A percentile compares a stretch with the other conserved stretches of the same genome.
phyloP scores from a whole-genome alignment of 225 moss, liverwort and hornwort genomes.

The Rhytidiadelphus loreus region DNA sequence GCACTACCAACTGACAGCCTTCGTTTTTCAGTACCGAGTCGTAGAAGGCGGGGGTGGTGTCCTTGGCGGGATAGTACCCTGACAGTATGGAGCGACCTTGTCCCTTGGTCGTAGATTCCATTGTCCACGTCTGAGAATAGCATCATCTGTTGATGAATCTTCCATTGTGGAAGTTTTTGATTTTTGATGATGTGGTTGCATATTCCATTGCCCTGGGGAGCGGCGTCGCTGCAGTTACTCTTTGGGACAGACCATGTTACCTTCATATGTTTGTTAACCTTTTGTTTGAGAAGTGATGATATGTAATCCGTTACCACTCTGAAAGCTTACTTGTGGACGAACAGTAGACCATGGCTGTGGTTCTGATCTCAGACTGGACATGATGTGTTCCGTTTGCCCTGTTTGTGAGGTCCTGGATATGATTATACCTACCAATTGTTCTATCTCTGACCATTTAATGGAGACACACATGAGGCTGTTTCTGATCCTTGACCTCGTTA shows the following conservation, averaged over 20 bases:
- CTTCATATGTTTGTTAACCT: neutral
- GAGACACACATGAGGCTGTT: neutral
- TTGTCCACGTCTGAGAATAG: neutral
- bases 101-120: neutral
- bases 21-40: rapidly evolving
- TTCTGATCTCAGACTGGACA: neutral
- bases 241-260: constrained; percentile 12
- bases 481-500: neutral
- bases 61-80: neutral
- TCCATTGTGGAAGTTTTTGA: too few relatives aligned
- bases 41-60: neutral
- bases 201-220: constrained; percentile 54
- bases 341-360: constrained; percentile 1
- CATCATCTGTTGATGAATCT: neutral
- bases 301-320: constrained; percentile 6
- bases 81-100: neutral
- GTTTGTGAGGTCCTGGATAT: neutral
- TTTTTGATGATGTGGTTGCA: neutral
- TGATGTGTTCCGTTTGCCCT: rapidly evolving
- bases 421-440: neutral
- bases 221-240: constrained; percentile 42
- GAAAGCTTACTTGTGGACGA: constrained; percentile 7
- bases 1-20: neutral
- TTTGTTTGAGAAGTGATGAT: neutral
- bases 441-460: neutral